Base-by-base conservation (phyloP, 306 rosid genomes). In the Glycyrrhiza uralensis region DNA sequence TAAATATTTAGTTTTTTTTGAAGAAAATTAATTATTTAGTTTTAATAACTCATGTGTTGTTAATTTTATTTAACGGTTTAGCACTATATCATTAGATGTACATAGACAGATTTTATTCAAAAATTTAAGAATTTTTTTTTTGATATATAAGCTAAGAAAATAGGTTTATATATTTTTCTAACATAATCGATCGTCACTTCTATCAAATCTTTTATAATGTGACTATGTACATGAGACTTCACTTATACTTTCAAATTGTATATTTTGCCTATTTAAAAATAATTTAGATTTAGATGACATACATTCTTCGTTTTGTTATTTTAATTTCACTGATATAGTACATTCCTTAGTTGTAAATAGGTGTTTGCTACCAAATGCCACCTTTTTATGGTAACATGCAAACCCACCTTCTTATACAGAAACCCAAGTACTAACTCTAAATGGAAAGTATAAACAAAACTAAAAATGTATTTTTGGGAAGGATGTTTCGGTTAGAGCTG, bases 301-400 rank as follows among this genome's bases (percentile, higher is more conserved):
- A 24, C 63, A 32, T 15, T 36, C 55, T 15, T 36, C 55, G 45
- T 63, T 74, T 61, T 26, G 39, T 38, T 50, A 73, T 50, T 62
- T 74, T 36, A 36, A 36, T 74, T 36, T 55, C 7, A 6, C 7
- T 26, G 41, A 30, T 20, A 30, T 63, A 7, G 46, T 33, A 57
- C 75, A 32, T 44, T 30, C 33, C 69, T 66, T 56, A 66, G 69
- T 57, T 66, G 75, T 55, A 14, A 76, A 24, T 35, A 49, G 33
- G 23, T 26, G 79, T 52, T 65, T 65, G 50, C 60, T 38, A 52
- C 26, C 56, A 58, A 72, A 72, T 29, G 68, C 3, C 11, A 45
- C 49, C 69, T 45, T 72, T 26, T 72, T 58, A 59, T 28, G 29
- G 57, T 71, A 57, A 60, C 49, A 60, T 61, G 78, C 39, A 49